Percentiles rank a stretch among this genome's conserved stretches.
These are phyloP conservation scores for Tubosaeta sp. DNA, from an alignment of 768 basidiomycete genomes.

Conservation along the genomic window DNA sequence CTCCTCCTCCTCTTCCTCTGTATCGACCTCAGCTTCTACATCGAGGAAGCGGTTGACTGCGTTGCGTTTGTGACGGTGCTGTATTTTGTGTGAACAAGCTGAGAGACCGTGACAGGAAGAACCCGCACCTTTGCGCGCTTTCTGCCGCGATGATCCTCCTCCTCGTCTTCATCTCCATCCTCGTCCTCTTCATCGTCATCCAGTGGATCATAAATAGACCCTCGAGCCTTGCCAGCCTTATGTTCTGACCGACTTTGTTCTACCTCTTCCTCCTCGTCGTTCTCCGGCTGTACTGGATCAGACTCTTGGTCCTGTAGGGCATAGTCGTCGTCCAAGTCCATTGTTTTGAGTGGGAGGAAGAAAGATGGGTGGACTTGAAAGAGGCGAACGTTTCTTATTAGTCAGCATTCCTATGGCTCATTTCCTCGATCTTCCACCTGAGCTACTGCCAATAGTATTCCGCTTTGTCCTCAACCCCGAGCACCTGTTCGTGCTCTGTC, in stretches of 20 bases:
- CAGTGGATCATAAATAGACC: conserved; percentile 35
- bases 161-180: conserved; percentile 52
- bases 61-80: conserved; percentile 65
- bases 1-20: conserved; percentile 94
- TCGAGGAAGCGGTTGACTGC: conserved; percentile 84
- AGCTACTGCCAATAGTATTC: conserved; percentile 57
- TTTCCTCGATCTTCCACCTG: conserved; percentile 61
- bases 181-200: conserved; percentile 48
- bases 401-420: conserved; percentile 34
- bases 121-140: conserved; percentile 59
- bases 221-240: conserved; percentile 22
- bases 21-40: conserved; percentile 93
- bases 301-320: conserved; percentile 27
- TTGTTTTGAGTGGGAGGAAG: conserved; percentile 25
- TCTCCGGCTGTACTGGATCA: conserved; percentile 27
- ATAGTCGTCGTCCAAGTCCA: conserved; percentile 35
- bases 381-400: conserved; percentile 10
- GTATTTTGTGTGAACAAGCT: conserved; percentile 6
- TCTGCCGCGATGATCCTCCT: conserved; percentile 40
- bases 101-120: neutral
- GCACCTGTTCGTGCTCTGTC: conserved; percentile 48
- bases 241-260: conserved; percentile 19
- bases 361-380: conserved; percentile 24
- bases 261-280: conserved; percentile 39
- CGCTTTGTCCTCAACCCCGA: conserved; percentile 46